These are phyloP conservation scores for Oehlia diaphana DNA, from an alignment of 192 early-diverging fungal genomes.

Conservation along the genomic window DNA sequence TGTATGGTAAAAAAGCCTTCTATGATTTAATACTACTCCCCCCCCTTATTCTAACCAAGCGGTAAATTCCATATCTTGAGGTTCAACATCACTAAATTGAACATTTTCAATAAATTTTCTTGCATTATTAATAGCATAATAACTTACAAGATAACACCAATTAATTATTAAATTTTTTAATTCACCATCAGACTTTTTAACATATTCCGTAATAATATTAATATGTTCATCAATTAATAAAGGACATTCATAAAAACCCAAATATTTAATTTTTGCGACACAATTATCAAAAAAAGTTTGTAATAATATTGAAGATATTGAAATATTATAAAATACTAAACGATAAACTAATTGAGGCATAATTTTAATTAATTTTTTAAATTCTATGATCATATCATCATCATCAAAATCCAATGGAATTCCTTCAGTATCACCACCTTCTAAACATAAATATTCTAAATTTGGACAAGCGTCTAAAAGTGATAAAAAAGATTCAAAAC, in stretches of 20 bases:
- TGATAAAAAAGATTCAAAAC: conserved; percentile 1
- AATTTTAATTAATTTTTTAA: neutral
- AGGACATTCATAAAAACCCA: neutral
- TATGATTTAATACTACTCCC: too few species aligned
- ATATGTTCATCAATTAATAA: neutral
- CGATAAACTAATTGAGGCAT: neutral
- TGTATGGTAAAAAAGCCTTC: too few species aligned
- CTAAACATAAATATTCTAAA: neutral
- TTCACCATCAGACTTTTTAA: neutral
- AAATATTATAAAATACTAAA: neutral
- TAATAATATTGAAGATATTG: neutral
- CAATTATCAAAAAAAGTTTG: neutral
- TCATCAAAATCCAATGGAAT: conserved; percentile 2
- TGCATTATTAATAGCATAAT: neutral
- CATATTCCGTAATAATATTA: neutral
- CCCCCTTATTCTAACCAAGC: neutral
- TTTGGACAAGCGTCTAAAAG: neutral
- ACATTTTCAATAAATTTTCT: neutral
- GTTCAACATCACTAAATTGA: conserved; percentile 3
- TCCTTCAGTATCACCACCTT: neutral
- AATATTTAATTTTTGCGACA: neutral
- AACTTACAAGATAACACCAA: neutral
- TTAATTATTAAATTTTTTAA: neutral
- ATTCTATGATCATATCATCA: neutral
- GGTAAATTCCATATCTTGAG: conserved; percentile 8